phyloP scores from a whole-genome alignment of 164 flowering plant genomes.

The Paratinospora sagittata region DNA sequence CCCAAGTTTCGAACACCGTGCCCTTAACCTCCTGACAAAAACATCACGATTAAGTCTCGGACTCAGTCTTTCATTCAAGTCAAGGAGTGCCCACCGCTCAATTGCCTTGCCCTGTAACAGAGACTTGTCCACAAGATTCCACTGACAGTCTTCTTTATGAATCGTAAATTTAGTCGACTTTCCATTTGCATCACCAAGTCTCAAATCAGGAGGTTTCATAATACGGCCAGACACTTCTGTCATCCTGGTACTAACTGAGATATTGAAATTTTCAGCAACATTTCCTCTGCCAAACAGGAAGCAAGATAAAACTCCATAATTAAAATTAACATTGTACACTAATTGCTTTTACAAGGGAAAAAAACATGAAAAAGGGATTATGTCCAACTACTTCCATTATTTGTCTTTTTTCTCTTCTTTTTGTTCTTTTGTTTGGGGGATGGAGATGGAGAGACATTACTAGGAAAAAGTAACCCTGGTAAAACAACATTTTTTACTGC shows the following conservation, averaged over 20 bases:
- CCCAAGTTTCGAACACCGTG: slow-evolving; percentile 31
- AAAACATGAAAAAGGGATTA: background rate
- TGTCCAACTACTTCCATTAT: too few relatives aligned
- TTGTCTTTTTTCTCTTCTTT: too few relatives aligned
- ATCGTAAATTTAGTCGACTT: slow-evolving; percentile 3
- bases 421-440: too few relatives aligned
- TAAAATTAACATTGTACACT: background rate
- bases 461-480: too few relatives aligned
- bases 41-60: slow-evolving; percentile 7
- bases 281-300: slow-evolving; percentile 27
- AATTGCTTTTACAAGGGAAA: background rate
- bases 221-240: slow-evolving; percentile 54
- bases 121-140: slow-evolving; percentile 46
- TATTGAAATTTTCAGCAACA: slow-evolving; percentile 34
- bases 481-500: background rate
- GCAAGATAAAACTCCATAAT: background rate
- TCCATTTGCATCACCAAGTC: slow-evolving; percentile 30
- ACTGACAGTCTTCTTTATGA: slow-evolving; percentile 48
- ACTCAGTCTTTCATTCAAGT: slow-evolving; percentile 30
- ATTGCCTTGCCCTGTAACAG: slow-evolving; percentile 46
- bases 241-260: slow-evolving; percentile 39
- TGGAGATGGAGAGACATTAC: too few relatives aligned
- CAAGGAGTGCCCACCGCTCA: slow-evolving; percentile 54
- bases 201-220: slow-evolving; percentile 50
- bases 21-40: slow-evolving; percentile 30